These are phyloP conservation scores for Oligophagozyma castellii DNA, from an alignment of 1,139 yeast genomes.

Conservation along the genomic window DNA sequence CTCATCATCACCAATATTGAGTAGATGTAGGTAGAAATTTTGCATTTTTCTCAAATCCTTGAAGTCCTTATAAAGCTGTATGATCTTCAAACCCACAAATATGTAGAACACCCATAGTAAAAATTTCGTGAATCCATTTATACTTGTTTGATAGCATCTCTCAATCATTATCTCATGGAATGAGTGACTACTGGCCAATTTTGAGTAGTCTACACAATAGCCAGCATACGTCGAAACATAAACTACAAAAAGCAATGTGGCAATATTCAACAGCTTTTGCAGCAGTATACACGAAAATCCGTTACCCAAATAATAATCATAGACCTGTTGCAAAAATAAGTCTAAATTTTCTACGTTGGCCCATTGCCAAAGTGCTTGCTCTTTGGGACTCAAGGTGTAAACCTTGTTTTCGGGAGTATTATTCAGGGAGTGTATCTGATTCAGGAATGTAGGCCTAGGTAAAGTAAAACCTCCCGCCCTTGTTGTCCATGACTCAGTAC, in stretches of 20 bases:
- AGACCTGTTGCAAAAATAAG: constrained; percentile 68
- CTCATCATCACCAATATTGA: constrained; percentile 65
- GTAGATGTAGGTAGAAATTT: constrained; percentile 34
- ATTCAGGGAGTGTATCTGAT: constrained; percentile 17
- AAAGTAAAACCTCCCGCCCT: constrained; percentile 4
- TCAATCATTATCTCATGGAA: constrained; percentile 41
- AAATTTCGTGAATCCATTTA: constrained; percentile 34
- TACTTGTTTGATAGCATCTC: constrained; percentile 43
- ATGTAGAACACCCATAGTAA: constrained; percentile 48
- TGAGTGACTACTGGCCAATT: constrained; percentile 26
- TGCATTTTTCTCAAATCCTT: constrained; percentile 25
- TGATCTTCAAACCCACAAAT: constrained; percentile 41
- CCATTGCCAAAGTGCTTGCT: constrained; percentile 88
- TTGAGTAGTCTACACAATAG: constrained; percentile 68
- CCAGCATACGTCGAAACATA: constrained; percentile 64
- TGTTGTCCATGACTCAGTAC: constrained; percentile 4
- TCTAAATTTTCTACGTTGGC: constrained; percentile 90
- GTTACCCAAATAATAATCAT: constrained; percentile 71
- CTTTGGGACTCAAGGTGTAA: constrained; percentile 39
- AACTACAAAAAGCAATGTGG: constrained; percentile 66
- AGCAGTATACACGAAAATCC: constrained; percentile 70
- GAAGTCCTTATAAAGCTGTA: constrained; percentile 42
- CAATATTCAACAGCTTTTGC: constrained; percentile 48
- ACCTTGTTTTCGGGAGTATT: constrained; percentile 19
- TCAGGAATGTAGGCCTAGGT: constrained; percentile 16